Base-by-base conservation (phyloP, 345 rosid genomes). In the Acer yangbiense region DNA sequence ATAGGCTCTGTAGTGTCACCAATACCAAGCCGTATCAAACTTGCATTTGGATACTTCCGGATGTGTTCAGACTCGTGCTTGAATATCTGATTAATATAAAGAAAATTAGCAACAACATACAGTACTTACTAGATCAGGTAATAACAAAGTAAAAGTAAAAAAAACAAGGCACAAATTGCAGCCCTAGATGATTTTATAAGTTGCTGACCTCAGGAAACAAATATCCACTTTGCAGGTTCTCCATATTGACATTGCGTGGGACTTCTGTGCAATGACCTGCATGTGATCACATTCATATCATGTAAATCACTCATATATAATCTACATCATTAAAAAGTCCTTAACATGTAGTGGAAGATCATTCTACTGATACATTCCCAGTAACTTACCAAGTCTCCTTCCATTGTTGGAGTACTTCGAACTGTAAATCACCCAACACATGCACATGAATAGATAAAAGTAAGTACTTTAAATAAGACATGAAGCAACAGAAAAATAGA, bases 1-100 rank as follows among this genome's bases (percentile, higher is more conserved):
- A 88, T 79, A 54, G 90, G 89, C 73, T 86, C 68, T 3, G 89
- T 86, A 18, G 89, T 88, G 63, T 88, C 90, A 44, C 90, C 89
- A 4, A 86, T 79, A 6, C 90, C 90, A 13, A 88, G 85, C 46
- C 83, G 85, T 72, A 88, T 84, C 82, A 88, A 58, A 68, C 25
- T 70, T 57, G 86, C 90, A 68, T 81, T 43, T 25, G 89, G 86
- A 63, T 79, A 29, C 78, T 77, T 82, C 73, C 25, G 65, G 35
- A 72, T 54, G 73, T 86, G 85, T 57, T 86, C 83, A 18, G 44
- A 0, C 82, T 82, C 89, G 1, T 83, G 79, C 73, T n/a, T 72
- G 5, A 68, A 72, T 71, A 88, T 84, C 90, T 88, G 69, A 29
- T 54, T n/a, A 29, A 69, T 32, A 64, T 9, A 18, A 14, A 39